Conservation (phyloP, 2,329 filamentous ascomycete species). For the Fusarium papillatum region DNA sequence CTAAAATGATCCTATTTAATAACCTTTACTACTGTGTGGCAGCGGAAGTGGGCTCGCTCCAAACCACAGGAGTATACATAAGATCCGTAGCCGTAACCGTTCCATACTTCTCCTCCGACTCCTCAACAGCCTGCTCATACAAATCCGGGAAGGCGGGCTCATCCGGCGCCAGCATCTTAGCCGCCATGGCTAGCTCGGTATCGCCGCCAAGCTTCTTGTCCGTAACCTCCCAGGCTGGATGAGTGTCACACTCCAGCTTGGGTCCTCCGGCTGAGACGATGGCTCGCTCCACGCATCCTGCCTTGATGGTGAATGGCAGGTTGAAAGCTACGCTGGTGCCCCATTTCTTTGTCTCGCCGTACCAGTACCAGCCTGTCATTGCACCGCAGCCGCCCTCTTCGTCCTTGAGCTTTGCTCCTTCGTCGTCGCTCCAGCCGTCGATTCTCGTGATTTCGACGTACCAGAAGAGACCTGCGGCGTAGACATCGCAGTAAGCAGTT, state of each 20-base stretch:
- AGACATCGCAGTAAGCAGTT: not conserved
- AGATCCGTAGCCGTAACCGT: not conserved
- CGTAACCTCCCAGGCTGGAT: not conserved
- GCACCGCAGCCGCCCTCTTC: not conserved
- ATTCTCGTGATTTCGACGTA: not conserved
- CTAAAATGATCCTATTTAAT: no score
- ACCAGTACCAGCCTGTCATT: not conserved
- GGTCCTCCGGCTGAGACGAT: not conserved
- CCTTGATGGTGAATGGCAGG: not conserved
- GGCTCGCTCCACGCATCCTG: not conserved
- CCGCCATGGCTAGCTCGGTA: not conserved
- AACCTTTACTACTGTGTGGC: not conserved
- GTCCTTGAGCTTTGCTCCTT: not conserved
- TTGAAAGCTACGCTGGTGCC: not conserved
- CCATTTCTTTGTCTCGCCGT: not conserved
- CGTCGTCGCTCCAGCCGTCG: not conserved
- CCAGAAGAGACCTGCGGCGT: not conserved
- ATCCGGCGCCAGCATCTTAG: not conserved
- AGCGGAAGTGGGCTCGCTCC: not conserved
- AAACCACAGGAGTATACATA: not conserved
- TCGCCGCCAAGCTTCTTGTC: not conserved
- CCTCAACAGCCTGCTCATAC: not conserved
- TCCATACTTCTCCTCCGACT: not conserved
- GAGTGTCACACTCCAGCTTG: not conserved
- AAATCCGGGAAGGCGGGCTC: not conserved